Percentiles rank a stretch among this genome's conserved stretches.
Conservation (phyloP, 1,284 basidiomycete genomes). For the Rhodotorula sp. region DNA sequence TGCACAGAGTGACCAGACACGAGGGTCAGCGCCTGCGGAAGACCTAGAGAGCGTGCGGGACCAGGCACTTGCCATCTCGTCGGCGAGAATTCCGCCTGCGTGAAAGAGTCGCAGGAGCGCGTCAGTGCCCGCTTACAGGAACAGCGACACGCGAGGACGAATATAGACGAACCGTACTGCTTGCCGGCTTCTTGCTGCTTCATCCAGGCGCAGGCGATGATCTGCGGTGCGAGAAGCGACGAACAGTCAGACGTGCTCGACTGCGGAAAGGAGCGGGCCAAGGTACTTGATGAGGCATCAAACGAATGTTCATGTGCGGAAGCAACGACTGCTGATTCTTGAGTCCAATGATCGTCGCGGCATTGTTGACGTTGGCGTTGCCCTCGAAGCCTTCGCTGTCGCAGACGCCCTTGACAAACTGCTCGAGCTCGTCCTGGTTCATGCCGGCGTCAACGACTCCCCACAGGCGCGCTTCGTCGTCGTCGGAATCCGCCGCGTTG, state of each 20-base stretch:
- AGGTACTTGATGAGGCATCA: constrained; percentile 54
- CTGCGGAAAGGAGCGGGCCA: background rate
- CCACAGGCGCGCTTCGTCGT: constrained; percentile 1
- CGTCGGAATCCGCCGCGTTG: background rate
- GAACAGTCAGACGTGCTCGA: too few relatives aligned
- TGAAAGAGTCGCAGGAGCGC: constrained; percentile 39
- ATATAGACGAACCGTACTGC: constrained; percentile 47
- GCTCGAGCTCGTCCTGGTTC: constrained; percentile 14
- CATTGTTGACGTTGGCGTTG: constrained; percentile 53
- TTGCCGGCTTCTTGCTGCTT: constrained; percentile 43
- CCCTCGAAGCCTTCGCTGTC: constrained; percentile 31
- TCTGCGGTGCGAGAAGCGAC: constrained; percentile 54
- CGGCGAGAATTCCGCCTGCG: constrained; percentile 46
- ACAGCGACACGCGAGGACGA: constrained; percentile 8
- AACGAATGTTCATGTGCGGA: constrained; percentile 60
- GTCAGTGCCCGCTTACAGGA: constrained; percentile 7
- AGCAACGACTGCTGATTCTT: constrained; percentile 52
- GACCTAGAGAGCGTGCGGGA: background rate
- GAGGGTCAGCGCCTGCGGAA: background rate
- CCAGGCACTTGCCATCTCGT: constrained; percentile 50
- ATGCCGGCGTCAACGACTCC: background rate
- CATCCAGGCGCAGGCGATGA: constrained; percentile 57
- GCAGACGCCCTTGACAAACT: constrained; percentile 11
- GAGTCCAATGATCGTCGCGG: constrained; percentile 55
- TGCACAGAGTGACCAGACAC: background rate